These are phyloP conservation scores for Penicillium paradoxum DNA, from an alignment of 495 filamentous ascomycete species.

Conservation along the genomic window DNA sequence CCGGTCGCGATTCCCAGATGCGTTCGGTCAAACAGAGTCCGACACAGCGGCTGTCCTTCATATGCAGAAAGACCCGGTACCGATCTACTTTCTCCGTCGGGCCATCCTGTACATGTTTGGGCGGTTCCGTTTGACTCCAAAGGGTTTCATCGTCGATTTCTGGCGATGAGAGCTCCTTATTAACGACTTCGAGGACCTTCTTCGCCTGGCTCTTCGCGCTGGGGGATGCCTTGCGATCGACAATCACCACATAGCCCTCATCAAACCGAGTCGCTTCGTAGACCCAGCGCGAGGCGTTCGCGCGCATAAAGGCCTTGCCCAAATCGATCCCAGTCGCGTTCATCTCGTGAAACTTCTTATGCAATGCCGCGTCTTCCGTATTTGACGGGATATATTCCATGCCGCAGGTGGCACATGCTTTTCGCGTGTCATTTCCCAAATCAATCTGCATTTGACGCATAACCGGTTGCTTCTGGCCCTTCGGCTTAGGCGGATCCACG, in stretches of 20 bases:
- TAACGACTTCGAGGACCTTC: slow-evolving; percentile 62
- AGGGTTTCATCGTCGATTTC: slow-evolving; percentile 54
- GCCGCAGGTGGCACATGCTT: slow-evolving; percentile 58
- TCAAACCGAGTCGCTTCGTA: slow-evolving; percentile 43
- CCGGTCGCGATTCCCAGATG: slow-evolving; percentile 53
- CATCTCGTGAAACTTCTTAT: slow-evolving; percentile 65
- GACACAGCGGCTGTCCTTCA: slow-evolving; percentile 59
- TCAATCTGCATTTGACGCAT: slow-evolving; percentile 66
- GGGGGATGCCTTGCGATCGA: slow-evolving; percentile 50
- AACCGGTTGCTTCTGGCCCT: slow-evolving; percentile 29
- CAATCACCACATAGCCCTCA: slow-evolving; percentile 52
- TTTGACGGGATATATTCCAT: slow-evolving; percentile 71
- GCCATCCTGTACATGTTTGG: slow-evolving; percentile 30
- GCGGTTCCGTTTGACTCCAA: slow-evolving; percentile 51
- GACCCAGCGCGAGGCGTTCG: slow-evolving; percentile 43
- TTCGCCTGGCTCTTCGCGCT: slow-evolving; percentile 53
- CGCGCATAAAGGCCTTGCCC: slow-evolving; percentile 49
- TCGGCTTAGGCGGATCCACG: slow-evolving; percentile 36
- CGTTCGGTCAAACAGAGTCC: slow-evolving; percentile 63
- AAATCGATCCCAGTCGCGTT: slow-evolving; percentile 61
- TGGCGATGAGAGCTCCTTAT: slow-evolving; percentile 59
- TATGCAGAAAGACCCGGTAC: slow-evolving; percentile 61
- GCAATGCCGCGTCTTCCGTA: slow-evolving; percentile 57
- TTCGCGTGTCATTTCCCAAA: slow-evolving; percentile 53
- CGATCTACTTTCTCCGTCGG: slow-evolving; percentile 46